Percentiles rank a stretch among this genome's conserved stretches.
Conservation (phyloP, 1,139 yeast genomes). For the Candida tetrigidarum region DNA sequence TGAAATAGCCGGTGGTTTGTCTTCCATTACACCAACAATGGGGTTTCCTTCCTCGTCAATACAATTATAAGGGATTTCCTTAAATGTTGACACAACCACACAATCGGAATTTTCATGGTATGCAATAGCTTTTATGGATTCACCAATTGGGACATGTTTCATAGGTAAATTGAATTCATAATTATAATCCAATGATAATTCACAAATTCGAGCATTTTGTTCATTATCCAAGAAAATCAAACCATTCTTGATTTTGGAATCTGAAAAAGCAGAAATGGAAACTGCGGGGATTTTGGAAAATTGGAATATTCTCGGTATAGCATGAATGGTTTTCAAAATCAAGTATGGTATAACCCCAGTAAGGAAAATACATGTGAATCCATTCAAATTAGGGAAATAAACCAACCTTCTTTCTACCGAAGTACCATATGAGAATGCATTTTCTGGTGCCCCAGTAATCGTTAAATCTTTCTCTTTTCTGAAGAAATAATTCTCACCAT, state of each 20-base stretch:
- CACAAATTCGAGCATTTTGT: slow-evolving; percentile 74
- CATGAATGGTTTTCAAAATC: slow-evolving; percentile 64
- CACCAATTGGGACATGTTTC: slow-evolving; percentile 55
- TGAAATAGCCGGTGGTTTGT: slow-evolving; percentile 50
- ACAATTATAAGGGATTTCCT: slow-evolving; percentile 64
- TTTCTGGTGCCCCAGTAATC: slow-evolving; percentile 77
- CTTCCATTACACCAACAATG: slow-evolving; percentile 60
- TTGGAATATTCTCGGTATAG: slow-evolving; percentile 69
- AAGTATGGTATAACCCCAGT: slow-evolving; percentile 79
- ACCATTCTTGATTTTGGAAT: slow-evolving; percentile 48
- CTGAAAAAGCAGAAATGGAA: slow-evolving; percentile 60
- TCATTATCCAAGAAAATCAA: slow-evolving; percentile 74
- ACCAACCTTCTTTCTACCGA: slow-evolving; percentile 70
- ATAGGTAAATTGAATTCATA: slow-evolving; percentile 72
- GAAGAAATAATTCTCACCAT: slow-evolving; percentile 53
- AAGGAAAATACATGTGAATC: slow-evolving; percentile 64
- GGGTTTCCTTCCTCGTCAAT: slow-evolving; percentile 76
- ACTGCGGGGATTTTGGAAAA: slow-evolving; percentile 68
- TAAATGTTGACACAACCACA: slow-evolving; percentile 66
- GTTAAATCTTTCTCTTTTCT: slow-evolving; percentile 50
- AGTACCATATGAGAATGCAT: slow-evolving; percentile 72
- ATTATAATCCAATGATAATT: slow-evolving; percentile 53
- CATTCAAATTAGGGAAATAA: slow-evolving; percentile 61
- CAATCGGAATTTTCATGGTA: slow-evolving; percentile 75
- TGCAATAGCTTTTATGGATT: slow-evolving; percentile 68